Evolutionary conservation across 148 eudicot genomes (phyloP).

Genomic region (Camellia lanceoleosa): DNA sequence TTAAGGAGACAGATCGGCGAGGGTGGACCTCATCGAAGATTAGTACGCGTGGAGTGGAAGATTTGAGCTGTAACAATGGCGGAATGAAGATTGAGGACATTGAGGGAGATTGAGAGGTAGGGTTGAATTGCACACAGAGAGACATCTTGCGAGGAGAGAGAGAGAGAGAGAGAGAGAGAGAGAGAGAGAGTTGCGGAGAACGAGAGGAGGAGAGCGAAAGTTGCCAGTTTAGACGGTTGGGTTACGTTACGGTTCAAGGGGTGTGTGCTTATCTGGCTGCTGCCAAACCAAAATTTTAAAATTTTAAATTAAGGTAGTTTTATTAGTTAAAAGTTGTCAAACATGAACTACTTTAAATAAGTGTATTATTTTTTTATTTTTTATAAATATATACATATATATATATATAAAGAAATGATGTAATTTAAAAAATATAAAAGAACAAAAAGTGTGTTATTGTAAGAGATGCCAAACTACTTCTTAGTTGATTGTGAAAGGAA

Average conservation of each 20-base stretch:
- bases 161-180: conserved; percentile 11
- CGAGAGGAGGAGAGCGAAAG: conserved; percentile 32
- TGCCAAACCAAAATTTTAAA: background rate
- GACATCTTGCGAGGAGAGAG: background rate
- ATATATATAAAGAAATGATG: too few species aligned
- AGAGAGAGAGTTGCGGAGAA: conserved; percentile 11
- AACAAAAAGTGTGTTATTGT: too few species aligned
- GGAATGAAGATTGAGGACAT: background rate
- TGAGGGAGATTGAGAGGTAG: conserved; percentile 6
- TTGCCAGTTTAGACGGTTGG: conserved; percentile 35
- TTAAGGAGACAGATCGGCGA: background rate
- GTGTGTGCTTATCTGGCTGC: background rate
- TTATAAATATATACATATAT: too few species aligned
- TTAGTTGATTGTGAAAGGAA: too few species aligned
- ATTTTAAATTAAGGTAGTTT: too few species aligned
- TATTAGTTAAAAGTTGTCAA: too few species aligned
- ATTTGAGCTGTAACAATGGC: background rate
- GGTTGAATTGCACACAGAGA: conserved; percentile 7
- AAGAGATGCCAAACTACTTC: too few species aligned
- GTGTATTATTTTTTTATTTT: too few species aligned
- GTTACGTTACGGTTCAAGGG: background rate
- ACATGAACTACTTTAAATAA: too few species aligned
- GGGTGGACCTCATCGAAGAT: conserved; percentile 11
- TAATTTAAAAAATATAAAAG: too few species aligned
- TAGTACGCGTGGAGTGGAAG: background rate